Evolutionary conservation across 768 basidiomycete genomes (phyloP).

Genomic region (Hysterangium stoloniferum): DNA sequence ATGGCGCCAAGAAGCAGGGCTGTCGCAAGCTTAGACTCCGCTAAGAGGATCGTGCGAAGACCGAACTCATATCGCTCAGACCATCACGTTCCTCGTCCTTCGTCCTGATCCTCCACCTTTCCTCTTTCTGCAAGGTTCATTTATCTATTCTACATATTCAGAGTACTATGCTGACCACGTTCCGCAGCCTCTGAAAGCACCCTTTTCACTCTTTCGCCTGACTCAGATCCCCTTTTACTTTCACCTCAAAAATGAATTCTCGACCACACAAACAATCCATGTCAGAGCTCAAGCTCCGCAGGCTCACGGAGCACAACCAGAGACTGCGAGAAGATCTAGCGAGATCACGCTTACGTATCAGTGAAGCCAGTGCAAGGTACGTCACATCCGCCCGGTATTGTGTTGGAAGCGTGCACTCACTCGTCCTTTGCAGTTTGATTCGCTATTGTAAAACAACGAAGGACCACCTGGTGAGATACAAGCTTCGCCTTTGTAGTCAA

Average conservation of each 20-base stretch:
- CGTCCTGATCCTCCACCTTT: too few relatives aligned
- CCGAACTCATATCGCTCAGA: too few relatives aligned
- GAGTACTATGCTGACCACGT: too few relatives aligned
- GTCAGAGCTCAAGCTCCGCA: slow-evolving; percentile 93
- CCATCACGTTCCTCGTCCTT: too few relatives aligned
- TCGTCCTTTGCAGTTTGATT: slow-evolving; percentile 57
- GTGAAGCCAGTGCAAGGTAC: slow-evolving; percentile 84
- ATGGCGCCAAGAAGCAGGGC: too few relatives aligned
- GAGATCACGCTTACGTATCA: slow-evolving; percentile 82
- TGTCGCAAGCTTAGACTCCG: too few relatives aligned
- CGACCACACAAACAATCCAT: slow-evolving; percentile 71
- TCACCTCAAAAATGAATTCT: slow-evolving; percentile 18
- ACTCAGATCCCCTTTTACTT: not conserved
- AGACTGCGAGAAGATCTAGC: slow-evolving; percentile 84
- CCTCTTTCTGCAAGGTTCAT: too few relatives aligned
- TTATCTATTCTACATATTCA: too few relatives aligned
- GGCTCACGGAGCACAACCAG: slow-evolving; percentile 91
- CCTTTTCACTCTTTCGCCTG: not conserved
- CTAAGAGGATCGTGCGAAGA: too few relatives aligned
- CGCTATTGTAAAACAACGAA: slow-evolving; percentile 91
- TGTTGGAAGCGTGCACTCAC: not conserved
- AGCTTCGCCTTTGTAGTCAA: slow-evolving; percentile 9
- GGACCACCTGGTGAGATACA: slow-evolving; percentile 70
- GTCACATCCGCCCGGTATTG: slow-evolving; percentile 19
- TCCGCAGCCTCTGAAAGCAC: slow-evolving; percentile 2